Evolutionary conservation across 805 yeast genomes (phyloP), one percentile per base, ranked within the genome.

Genomic region (Saccharomycopsis sp.): DNA sequence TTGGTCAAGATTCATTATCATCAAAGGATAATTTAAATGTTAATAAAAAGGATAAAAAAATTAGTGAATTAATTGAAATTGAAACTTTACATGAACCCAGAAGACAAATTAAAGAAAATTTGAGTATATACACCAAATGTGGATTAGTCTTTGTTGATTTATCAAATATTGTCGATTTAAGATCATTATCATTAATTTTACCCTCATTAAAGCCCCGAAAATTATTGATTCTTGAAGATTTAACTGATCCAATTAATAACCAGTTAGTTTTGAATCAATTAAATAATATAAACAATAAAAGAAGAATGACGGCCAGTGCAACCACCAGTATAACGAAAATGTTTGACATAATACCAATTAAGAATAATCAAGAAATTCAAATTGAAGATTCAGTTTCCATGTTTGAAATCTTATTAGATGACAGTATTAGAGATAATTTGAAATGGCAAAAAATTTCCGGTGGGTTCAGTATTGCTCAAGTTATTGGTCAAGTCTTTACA

Each of bases 391-490:
- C 76, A 2, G 61, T 72, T 5, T 65, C 66, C 40, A 66, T 76
- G 2, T 62, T 76, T 42, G 85, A 80, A 50, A 70, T 89, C 27
- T 63, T 77, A 36, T 58, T 89, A 19, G 88, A 84, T 47, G 80
- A 79, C 13, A 65, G 66, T 3, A 60, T 89, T 26, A 72, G 73
- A 9, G 61, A 66, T n/a, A 56, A 64, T 20, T 62, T 89, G 40
- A 69, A 70, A 40, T 89, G 98, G 98, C 95, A 88, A 55, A 70
- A 69, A 39, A 73, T 88, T 43, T 76, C 80, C 26, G 89, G 88
- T 29, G 86, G 85, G 10, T 82, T 77, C 55, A 70, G 82, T 14
- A 77, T 89, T 23, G 86, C 96, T 0, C 88, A 85, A 51, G 79
- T 89, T 5, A 64, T 69, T 32, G 97, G 96, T 31, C 70, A 46